Evolutionary conservation across 1,284 basidiomycete species (phyloP).

Genomic region (Apiotrichum gracile): DNA sequence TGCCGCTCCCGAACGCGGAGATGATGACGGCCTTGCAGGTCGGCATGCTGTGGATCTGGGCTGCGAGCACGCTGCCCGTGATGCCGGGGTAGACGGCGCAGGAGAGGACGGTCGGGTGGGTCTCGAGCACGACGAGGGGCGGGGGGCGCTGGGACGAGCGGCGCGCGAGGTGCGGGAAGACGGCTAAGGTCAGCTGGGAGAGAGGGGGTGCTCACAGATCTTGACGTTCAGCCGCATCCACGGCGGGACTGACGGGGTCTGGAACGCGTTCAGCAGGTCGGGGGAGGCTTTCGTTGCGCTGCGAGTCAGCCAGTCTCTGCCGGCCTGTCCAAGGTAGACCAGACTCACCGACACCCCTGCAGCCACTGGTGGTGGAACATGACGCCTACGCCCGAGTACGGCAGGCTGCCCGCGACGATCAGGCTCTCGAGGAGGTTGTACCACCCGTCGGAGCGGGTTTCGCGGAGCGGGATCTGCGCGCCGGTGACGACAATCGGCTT

Average conservation of each 20-base stretch:
- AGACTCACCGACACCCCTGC: constrained; percentile 26
- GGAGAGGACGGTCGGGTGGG: constrained; percentile 29
- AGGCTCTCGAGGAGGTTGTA: constrained; percentile 40
- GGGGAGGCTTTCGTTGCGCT: constrained; percentile 40
- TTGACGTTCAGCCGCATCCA: constrained; percentile 43
- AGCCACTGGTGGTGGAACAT: constrained; percentile 41
- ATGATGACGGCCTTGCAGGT: constrained; percentile 42
- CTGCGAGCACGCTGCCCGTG: constrained; percentile 36
- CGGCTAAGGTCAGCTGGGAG: constrained; percentile 7
- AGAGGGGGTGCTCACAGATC: constrained; percentile 28
- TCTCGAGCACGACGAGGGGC: constrained; percentile 27
- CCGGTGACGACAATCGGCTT: constrained; percentile 44
- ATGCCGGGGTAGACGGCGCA: constrained; percentile 38
- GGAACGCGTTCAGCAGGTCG: constrained; percentile 38
- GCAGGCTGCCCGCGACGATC: constrained; percentile 36
- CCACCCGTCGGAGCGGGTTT: constrained; percentile 42
- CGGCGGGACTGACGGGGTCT: constrained; percentile 35
- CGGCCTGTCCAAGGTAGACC: neutral
- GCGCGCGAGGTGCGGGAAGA: constrained; percentile 17
- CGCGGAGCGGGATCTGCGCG: constrained; percentile 41
- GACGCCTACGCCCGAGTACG: constrained; percentile 41
- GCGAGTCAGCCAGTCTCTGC: neutral
- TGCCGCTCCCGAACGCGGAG: constrained; percentile 39
- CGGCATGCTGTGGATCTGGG: constrained; percentile 39
- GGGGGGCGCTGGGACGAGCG: constrained; percentile 19